Evolutionary conservation across 164 flowering plant genomes (phyloP).

Genomic region (Cinnamomum chago): DNA sequence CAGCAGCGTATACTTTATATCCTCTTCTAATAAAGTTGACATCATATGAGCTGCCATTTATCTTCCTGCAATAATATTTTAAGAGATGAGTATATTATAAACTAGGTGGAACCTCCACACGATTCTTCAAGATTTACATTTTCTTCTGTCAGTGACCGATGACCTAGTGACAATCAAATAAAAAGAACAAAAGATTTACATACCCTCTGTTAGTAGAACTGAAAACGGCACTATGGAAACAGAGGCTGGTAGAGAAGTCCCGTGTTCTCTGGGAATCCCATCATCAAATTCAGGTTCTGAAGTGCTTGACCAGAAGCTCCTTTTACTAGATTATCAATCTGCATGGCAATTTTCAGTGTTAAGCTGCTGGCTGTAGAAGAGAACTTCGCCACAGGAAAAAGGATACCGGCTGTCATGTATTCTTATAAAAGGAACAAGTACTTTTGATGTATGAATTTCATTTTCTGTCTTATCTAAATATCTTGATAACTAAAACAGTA

Average conservation of each 20-base stretch:
- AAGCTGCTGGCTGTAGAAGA: not conserved
- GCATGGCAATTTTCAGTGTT: slow-evolving; percentile 19
- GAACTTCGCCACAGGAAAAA: not conserved
- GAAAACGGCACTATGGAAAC: slow-evolving; percentile 50
- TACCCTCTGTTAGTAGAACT: not conserved
- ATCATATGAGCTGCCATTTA: too few species aligned
- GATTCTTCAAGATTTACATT: too few species aligned
- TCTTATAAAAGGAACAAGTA: too few species aligned
- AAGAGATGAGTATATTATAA: too few species aligned
- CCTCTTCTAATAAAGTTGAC: too few species aligned
- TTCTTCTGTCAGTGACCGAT: not conserved
- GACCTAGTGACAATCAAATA: not conserved
- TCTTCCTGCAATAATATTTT: too few species aligned
- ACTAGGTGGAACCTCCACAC: too few species aligned
- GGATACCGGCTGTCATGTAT: too few species aligned
- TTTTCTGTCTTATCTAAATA: not conserved
- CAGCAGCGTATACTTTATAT: too few species aligned
- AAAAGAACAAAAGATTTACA: not conserved
- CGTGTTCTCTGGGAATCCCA: slow-evolving; percentile 76
- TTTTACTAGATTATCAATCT: slow-evolving; percentile 97
- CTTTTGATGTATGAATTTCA: not conserved
- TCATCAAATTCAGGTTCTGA: slow-evolving; percentile 92
- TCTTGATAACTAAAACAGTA: not conserved
- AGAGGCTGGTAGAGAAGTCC: slow-evolving; percentile 70
- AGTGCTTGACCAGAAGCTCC: slow-evolving; percentile 99